phyloP scores from a whole-genome alignment of 306 rosid species.

The Dicorynia guianensis region DNA sequence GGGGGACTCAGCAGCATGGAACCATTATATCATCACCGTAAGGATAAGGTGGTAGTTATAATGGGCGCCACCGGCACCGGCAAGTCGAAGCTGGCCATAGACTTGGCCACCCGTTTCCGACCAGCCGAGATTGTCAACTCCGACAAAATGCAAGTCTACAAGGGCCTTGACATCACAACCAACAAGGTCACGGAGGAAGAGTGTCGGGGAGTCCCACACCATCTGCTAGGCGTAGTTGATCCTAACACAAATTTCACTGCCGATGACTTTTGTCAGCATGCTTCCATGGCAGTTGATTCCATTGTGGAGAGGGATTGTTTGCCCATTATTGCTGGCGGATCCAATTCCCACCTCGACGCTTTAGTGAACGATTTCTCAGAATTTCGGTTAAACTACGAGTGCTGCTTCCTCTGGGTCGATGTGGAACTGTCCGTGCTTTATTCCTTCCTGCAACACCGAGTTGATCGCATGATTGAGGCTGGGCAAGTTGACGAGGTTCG shows the following conservation, averaged over 20 bases:
- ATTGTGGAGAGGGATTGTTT: slow-evolving; percentile 35
- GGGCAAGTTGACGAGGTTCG: slow-evolving; percentile 48
- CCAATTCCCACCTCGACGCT: slow-evolving; percentile 54
- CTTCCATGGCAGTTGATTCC: slow-evolving; percentile 39
- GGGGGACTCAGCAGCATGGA: slow-evolving; percentile 42
- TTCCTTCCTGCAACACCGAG: slow-evolving; percentile 43
- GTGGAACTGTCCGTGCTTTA: slow-evolving; percentile 44
- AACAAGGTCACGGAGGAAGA: slow-evolving; percentile 73
- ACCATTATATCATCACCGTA: slow-evolving; percentile 48
- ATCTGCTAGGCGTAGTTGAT: slow-evolving; percentile 46
- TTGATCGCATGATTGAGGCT: slow-evolving; percentile 50
- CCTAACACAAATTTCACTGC: slow-evolving; percentile 29
- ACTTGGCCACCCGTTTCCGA: slow-evolving; percentile 58
- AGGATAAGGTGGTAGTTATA: slow-evolving; percentile 68
- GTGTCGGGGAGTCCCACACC: slow-evolving; percentile 76
- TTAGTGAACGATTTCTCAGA: slow-evolving; percentile 42
- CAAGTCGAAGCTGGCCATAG: slow-evolving; percentile 73
- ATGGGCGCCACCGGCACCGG: slow-evolving; percentile 90
- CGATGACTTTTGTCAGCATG: slow-evolving; percentile 41
- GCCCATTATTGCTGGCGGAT: slow-evolving; percentile 61
- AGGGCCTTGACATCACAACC: slow-evolving; percentile 68
- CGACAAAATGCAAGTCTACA: slow-evolving; percentile 80
- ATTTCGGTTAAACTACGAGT: slow-evolving; percentile 37
- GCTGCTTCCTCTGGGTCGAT: slow-evolving; percentile 57
- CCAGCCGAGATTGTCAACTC: slow-evolving; percentile 73